Evolutionary conservation across 768 basidiomycete species (phyloP), one percentile per base, ranked within the genome.

Genomic region (Sistotremastrum suecicum): DNA sequence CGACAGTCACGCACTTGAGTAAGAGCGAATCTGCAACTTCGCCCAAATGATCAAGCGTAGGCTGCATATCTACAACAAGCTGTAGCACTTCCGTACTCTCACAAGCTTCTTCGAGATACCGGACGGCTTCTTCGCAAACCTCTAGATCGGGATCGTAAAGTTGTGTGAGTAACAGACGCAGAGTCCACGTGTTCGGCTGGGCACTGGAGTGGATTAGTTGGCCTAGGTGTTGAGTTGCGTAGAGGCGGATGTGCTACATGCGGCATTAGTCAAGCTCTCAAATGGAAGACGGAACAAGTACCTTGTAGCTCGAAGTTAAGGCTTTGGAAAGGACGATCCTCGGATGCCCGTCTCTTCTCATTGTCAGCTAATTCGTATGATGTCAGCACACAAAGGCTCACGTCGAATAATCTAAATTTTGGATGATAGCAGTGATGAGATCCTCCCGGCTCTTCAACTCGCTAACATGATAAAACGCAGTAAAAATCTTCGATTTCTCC

Each of bases 291-390:
- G 38, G 36, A 37, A 40, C 12, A 44, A 66, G 37, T 52, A 83
- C 89, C 65, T 83, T 83, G 62, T 90, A 90, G 58, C 79, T 88
- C 0, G 94, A 97, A 0, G 94, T 97, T 42, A 99, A 66, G 0
- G 92, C 88, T 57, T 97, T 98, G 10, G 88, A 89, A 20, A 99
- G 62, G 8, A 99, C 80, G 39, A 98, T 86, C 12, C 95, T 79
- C 0, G 91, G 74, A 61, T 99, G 95, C 0, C 92, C 91, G 61
- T 97, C 91, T 50, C 94, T 97, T 49, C 6, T 33, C 40, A 32
- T 31, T 36, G 36, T 37, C 34, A n/a, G 47, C 50, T 30, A 46
- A 36, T 46, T 39, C 31, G 41, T 37, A 38, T 38, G 12, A 48
- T 7, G 7, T 35, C 11, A 30, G 35, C 31, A 30, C 41, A 48